Evolutionary conservation across 1,284 basidiomycete genomes (phyloP).

Genomic region (Austropuccinia psidii): DNA sequence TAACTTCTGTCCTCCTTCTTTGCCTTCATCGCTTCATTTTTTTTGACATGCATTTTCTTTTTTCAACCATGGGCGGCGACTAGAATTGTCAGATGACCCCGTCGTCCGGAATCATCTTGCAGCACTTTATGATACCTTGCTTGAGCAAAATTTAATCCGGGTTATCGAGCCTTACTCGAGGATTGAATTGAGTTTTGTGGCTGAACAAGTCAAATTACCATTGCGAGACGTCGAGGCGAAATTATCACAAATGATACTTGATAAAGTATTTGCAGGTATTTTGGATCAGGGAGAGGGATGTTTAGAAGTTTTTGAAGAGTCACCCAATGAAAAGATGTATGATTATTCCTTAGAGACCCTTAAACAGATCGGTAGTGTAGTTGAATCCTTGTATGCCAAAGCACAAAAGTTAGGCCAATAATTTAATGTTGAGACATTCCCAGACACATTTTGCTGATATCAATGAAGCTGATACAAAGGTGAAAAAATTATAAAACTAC

Average conservation of each 20-base stretch:
- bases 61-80: slow-evolving; percentile 9
- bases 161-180: slow-evolving; percentile 92
- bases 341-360: slow-evolving; percentile 45
- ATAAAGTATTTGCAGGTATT: slow-evolving; percentile 88
- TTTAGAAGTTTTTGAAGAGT: slow-evolving; percentile 51
- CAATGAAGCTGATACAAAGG: too few species aligned
- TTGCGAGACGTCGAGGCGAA: slow-evolving; percentile 88
- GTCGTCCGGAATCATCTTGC: slow-evolving; percentile 90
- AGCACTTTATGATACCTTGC: slow-evolving; percentile 83
- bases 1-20: background rate
- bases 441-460: too few species aligned
- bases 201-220: slow-evolving; percentile 79
- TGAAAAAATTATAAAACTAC: too few species aligned
- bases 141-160: slow-evolving; percentile 87
- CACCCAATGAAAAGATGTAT: slow-evolving; percentile 44
- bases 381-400: slow-evolving; percentile 47
- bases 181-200: slow-evolving; percentile 83
- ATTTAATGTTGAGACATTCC: too few species aligned
- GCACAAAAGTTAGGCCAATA: slow-evolving; percentile 38
- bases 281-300: slow-evolving; percentile 91
- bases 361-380: slow-evolving; percentile 46
- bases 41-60: slow-evolving; percentile 9
- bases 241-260: slow-evolving; percentile 98
- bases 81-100: slow-evolving; percentile 84
- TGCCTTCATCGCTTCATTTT: background rate